Base-by-base conservation (phyloP, 345 rosid species). In the Psidium guajava region DNA sequence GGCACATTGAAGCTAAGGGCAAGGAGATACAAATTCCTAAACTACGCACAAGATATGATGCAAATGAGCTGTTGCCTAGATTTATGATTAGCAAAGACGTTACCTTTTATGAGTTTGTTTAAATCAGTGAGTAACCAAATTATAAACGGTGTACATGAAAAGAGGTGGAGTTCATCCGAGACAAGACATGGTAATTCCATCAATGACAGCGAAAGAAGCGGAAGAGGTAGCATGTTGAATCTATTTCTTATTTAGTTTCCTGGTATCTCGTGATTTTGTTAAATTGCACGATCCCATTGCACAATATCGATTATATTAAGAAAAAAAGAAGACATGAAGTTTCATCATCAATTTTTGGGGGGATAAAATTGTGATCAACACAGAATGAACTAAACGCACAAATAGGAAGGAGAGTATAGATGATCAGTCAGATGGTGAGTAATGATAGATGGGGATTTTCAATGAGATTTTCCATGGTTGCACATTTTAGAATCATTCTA, bases 241-340 rank as follows among this genome's bases (percentile, higher is more conserved):
- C 3, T n/a, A 58, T 58, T 58, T 58, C 69, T 11, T 58, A n/a
- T n/a, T 11, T n/a, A 58, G 12, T 58, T 58, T 11, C 11, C 8
- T 2, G 2, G 0, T 59, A 59, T 59, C 5, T 27, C 0, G 0
- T 59, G 73, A 59, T 0, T 1, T 59, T 1, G 2, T 14, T 27
- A 59, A 10, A 27, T 27, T 27, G 40, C 40, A 27, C 2, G 40
- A 59, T 27, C 73, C 1, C 27, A 59, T 59, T 14, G 10, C 2
- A 59, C 1, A 15, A 14, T 59, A 59, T 59, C 16, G 20, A 59
- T 0, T 27, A 27, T 6, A 14, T 27, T 8, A 27, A 0, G 5
- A 13, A 28, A 0, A 58, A 56, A 27, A 59, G 9, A 13, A 59
- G 9, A n/a, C 73, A 13, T 59, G 73, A 59, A 13, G 36, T n/a